Conservation (phyloP, 2,329 filamentous ascomycete species). For the Coleophoma crateriformis region DNA sequence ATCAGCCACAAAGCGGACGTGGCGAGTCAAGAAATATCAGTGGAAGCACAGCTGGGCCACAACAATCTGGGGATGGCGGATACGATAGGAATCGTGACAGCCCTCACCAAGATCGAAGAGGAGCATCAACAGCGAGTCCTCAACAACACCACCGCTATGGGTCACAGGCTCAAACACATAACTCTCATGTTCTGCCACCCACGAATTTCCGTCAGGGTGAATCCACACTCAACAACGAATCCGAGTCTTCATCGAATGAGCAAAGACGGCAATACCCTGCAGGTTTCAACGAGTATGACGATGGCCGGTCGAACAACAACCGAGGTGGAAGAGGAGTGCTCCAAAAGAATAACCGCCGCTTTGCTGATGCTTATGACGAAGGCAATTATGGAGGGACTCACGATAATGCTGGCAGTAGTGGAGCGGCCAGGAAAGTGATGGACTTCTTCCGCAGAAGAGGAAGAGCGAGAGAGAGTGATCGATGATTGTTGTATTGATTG, state of each 20-base stretch:
- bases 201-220: conserved; percentile 22
- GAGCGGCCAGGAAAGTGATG: conserved; percentile 90
- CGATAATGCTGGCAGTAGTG: conserved; percentile 71
- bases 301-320: conserved; percentile 13
- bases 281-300: conserved; percentile 21
- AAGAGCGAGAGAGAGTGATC: conserved; percentile 61
- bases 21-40: conserved; percentile 15
- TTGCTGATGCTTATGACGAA: conserved; percentile 82
- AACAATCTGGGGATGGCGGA: conserved; percentile 16
- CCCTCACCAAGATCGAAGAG: conserved; percentile 30
- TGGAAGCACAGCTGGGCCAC: conserved; percentile 10
- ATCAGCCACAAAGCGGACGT: conserved; percentile 13
- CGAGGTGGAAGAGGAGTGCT: conserved; percentile 50
- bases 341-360: conserved; percentile 81
- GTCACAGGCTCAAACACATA: conserved; percentile 27
- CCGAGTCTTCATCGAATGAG: conserved; percentile 23
- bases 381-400: conserved; percentile 58
- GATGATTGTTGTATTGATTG: conserved; percentile 12
- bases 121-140: conserved; percentile 31
- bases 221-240: conserved; percentile 21
- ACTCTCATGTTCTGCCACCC: conserved; percentile 20
- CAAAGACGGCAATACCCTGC: conserved; percentile 17
- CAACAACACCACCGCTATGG: conserved; percentile 36
- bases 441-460: conserved; percentile 92
- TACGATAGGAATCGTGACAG: conserved; percentile 22